phyloP scores from a whole-genome alignment of 768 basidiomycete genomes.

The Inosperma sp. region DNA sequence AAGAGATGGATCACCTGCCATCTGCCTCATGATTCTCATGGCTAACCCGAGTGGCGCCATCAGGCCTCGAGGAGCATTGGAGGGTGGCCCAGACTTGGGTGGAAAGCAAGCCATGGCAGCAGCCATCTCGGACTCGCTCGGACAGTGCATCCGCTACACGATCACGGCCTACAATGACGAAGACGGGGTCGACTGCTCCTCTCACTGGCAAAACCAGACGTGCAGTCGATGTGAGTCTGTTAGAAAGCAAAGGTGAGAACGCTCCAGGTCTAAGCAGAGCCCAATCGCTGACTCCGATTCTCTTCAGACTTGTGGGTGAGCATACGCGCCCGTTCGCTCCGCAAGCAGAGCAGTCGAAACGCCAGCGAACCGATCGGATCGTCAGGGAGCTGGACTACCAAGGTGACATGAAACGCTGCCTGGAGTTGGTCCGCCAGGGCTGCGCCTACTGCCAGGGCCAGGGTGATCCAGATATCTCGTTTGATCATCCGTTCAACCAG shows the following conservation, averaged over 20 bases:
- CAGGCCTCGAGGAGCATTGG: neutral
- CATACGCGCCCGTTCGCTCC: neutral
- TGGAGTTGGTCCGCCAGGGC: neutral
- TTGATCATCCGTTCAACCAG: neutral
- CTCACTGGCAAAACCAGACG: neutral
- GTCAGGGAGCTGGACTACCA: neutral
- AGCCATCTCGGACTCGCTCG: neutral
- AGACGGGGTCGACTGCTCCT: neutral
- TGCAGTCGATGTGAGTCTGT: neutral
- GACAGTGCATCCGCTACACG: slow-evolving; percentile 5
- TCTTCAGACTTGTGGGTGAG: too few species aligned
- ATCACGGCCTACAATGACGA: slow-evolving; percentile 11
- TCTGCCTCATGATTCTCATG: slow-evolving; percentile 10
- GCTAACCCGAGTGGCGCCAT: neutral
- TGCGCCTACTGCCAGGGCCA: neutral
- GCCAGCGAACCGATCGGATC: neutral
- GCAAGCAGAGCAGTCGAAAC: neutral
- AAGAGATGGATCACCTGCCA: slow-evolving; percentile 8
- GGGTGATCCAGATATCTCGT: neutral
- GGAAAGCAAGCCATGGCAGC: neutral
- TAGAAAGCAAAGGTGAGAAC: neutral
- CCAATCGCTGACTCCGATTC: neutral
- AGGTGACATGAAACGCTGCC: neutral
- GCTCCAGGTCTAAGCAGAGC: neutral
- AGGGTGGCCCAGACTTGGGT: neutral